These are phyloP conservation scores for Cerioporus squamosus DNA, from an alignment of 1,284 basidiomycete genomes.

Conservation along the genomic window DNA sequence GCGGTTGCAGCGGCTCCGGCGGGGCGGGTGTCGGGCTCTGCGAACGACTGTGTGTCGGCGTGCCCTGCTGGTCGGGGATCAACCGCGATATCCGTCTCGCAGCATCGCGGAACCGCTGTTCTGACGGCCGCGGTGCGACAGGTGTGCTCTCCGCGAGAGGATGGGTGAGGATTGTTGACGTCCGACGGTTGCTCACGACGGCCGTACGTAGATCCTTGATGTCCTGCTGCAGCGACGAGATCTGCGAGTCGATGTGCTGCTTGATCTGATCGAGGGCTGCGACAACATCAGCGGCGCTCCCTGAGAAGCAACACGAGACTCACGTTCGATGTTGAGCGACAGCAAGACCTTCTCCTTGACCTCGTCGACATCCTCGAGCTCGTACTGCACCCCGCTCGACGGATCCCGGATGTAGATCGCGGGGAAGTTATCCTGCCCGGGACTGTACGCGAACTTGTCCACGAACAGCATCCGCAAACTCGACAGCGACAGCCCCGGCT, in stretches of 20 bases:
- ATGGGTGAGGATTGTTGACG: conserved; percentile 54
- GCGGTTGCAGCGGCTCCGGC: conserved; percentile 46
- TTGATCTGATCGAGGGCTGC: conserved; percentile 98
- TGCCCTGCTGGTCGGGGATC: conserved; percentile 43
- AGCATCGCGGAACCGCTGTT: conserved; percentile 71
- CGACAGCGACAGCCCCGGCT: conserved; percentile 72
- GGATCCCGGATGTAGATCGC: conserved; percentile 95
- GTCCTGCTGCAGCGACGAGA: conserved; percentile 86
- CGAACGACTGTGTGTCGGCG: conserved; percentile 18
- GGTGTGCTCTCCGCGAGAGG: conserved; percentile 64
- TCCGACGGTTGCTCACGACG: conserved; percentile 57
- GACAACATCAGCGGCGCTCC: conserved; percentile 10
- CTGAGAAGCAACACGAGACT: conserved; percentile 39
- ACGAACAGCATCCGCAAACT: conserved; percentile 88
- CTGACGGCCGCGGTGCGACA: conserved; percentile 65
- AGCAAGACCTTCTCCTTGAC: conserved; percentile 87
- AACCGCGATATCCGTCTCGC: conserved; percentile 73
- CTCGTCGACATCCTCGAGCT: conserved; percentile 95
- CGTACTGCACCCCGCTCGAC: conserved; percentile 91
- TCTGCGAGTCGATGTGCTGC: conserved; percentile 94
- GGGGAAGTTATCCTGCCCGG: conserved; percentile 92
- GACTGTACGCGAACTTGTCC: conserved; percentile 94
- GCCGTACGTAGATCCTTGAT: conserved; percentile 87
- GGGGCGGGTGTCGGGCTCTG: conserved; percentile 17
- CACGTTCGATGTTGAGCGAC: conserved; percentile 96